Evolutionary conservation across 2,329 filamentous ascomycete species (phyloP), one percentile per base, ranked within the genome.

Genomic region (Sporothrix phasma): DNA sequence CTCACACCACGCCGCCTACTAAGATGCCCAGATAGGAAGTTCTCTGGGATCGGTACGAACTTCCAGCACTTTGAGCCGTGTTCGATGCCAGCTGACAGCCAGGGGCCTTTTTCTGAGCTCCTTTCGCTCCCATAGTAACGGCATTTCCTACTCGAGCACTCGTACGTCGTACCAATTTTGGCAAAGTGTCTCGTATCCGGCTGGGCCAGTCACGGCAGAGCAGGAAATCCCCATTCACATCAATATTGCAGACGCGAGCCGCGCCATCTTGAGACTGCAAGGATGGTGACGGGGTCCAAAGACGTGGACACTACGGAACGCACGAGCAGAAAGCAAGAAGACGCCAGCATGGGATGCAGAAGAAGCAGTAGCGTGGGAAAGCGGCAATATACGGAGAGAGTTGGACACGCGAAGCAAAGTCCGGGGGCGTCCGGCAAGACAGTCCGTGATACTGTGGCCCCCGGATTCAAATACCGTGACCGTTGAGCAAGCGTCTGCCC

Each of bases 11-110:
- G 37, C n/a, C n/a, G 29, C 8, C 22, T 41, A 31, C 19, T 41
- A 41, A 62, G 53, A 31, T 62, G 39, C 59, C 45, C 45, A 22
- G 47, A 51, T 51, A 46, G 60, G 19, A 62, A 53, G 31, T 13
- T 22, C 26, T 34, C 26, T 26, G 29, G 10, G 2, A 13, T 39
- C 10, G 43, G 53, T 3, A 13, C 3, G 15, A 17, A 3, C 11
- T 45, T 24, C 51, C 29, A 39, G 31, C 31, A 39, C 51, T 24
- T 37, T 4, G 5, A 17, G 6, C 19, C 26, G 22, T 41, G 19
- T n/a, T 43, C 3, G 37, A 58, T 41, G 54, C 54, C 3, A 43
- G 54, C 54, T 43, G 54, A 58, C 19, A 8, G 5, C 26, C 15
- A 11, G 47, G 15, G 47, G 4, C n/a, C 31, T 2, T 3, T 15